Base-by-base conservation (phyloP, 208 protist species). In the Tritrichomonas foetus region DNA sequence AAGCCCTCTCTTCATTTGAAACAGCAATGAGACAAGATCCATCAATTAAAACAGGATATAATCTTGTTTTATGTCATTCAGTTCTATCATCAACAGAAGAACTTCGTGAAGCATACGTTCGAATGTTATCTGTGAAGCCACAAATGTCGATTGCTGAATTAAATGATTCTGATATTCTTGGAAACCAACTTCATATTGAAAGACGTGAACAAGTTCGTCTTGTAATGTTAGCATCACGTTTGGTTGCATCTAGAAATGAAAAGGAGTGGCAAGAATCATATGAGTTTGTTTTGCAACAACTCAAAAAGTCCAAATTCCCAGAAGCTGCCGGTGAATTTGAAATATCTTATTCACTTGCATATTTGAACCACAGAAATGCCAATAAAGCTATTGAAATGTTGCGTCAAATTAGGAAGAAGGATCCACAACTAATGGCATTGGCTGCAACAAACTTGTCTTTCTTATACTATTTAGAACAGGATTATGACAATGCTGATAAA, bases 391-490 rank as follows among this genome's bases (percentile, higher is more conserved):
- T 82, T 44, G 74, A 82, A 53, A 82, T 82, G 11, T 41, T 82
- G 11, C 30, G 74, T 8, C 41, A 50, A 20, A 82, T 82, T 30
- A 3, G 74, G 5, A 82, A 82, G 74, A 82, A 82, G 41, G 74
- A 82, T 30, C 74, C 74, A 47, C 14, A 33, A n/a, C 74, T 82
- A 20, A 82, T 82, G 74, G 74, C 74, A n/a, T 41, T 82, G 47
- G 98, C 98, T n/a, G 97, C 98, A 72, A 99, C 98, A 84, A 99
- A 99, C 96, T 95, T 99, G n/a, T 97, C 97, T 20, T 99, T 98
- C 95, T 95, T 99, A 36, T 99, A 99, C 96, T 98, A 98, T 95
- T 96, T 99, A 33, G 98, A 99, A 94, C 97, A 97, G 84, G 98
- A 99, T 95, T 96, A 97, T 94, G 97, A 98, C 22, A 98, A 97